Evolutionary conservation across 108 stramenopile genomes (phyloP).

Genomic region (Fistulifera solaris): DNA sequence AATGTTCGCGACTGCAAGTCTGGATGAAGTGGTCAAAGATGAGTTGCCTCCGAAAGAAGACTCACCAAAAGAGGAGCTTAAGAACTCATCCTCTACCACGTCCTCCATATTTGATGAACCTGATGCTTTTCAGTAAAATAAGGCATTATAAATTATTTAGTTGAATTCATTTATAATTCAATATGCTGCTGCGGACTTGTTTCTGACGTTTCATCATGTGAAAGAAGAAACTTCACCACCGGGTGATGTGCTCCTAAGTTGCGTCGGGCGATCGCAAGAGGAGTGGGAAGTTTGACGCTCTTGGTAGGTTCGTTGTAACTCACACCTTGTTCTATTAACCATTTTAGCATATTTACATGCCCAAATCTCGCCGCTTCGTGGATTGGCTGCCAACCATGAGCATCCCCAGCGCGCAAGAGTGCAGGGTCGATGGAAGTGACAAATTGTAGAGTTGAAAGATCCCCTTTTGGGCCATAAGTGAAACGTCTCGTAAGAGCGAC

Average conservation of each 20-base stretch:
- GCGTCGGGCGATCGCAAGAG: slow-evolving; percentile 1
- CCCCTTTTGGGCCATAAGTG: not conserved
- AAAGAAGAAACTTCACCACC: not conserved
- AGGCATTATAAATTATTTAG: slow-evolving; percentile 1
- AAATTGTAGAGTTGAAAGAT: slow-evolving; percentile 4
- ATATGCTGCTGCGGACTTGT: no score
- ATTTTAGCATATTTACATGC: slow-evolving; percentile 2
- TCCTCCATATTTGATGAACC: slow-evolving; percentile 40
- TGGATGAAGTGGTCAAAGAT: not conserved
- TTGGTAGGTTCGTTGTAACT: not conserved
- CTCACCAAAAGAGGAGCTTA: slow-evolving; percentile 2
- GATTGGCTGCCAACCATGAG: slow-evolving; percentile 1
- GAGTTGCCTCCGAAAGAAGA: not conserved
- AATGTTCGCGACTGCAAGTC: slow-evolving; percentile 33
- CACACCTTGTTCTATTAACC: not conserved
- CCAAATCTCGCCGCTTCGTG: not conserved
- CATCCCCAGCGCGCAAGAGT: not conserved
- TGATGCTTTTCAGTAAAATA: slow-evolving; percentile 47
- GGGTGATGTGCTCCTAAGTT: not conserved
- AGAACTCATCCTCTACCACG: slow-evolving; percentile 10
- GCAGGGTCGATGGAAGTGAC: not conserved
- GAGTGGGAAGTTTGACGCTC: not conserved
- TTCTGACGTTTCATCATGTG: not conserved
- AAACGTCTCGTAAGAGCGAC: slow-evolving; percentile 10
- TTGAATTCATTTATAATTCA: no score